A percentile compares a stretch with the other conserved stretches of the same genome.
phyloP scores from a whole-genome alignment of 805 yeast species.

The Pichia phayaonensis region DNA sequence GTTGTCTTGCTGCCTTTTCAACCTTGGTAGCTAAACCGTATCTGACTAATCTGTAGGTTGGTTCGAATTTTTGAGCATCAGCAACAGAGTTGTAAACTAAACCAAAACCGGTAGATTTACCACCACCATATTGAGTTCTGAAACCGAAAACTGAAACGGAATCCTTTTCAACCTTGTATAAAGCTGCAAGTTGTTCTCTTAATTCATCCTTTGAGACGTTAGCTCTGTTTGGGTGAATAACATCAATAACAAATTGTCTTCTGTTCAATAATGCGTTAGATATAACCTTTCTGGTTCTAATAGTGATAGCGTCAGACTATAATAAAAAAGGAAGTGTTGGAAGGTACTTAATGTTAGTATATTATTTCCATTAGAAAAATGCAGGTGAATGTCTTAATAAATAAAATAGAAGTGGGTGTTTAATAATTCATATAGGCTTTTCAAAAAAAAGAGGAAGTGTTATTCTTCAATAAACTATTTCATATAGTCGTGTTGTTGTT shows the following conservation, averaged over 20 bases:
- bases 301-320: constrained; percentile 98
- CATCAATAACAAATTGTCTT: constrained; percentile 99
- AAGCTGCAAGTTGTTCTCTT: constrained; percentile 62
- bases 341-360: constrained; percentile 14
- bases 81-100: constrained; percentile 96
- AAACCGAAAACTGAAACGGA: constrained; percentile 92
- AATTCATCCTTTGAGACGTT: constrained; percentile 99
- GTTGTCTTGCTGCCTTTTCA: constrained; percentile 98
- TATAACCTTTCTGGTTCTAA: constrained; percentile 99
- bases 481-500: too few relatives aligned
- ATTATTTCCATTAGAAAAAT: not conserved
- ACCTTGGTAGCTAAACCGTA: constrained; percentile 94
- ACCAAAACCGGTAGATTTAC: constrained; percentile 99
- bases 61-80: constrained; percentile 98
- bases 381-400: not conserved
- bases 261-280: constrained; percentile 98
- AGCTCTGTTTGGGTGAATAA: constrained; percentile 98
- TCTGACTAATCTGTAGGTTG: constrained; percentile 98
- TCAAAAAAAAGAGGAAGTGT: too few relatives aligned
- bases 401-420: too few relatives aligned
- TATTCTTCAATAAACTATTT: too few relatives aligned
- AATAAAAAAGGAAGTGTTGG: constrained; percentile 6
- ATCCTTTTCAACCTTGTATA: constrained; percentile 61
- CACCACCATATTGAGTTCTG: constrained; percentile 99
- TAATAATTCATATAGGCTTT: too few relatives aligned